Evolutionary conservation across 2,329 filamentous ascomycete genomes (phyloP), one percentile per base, ranked within the genome.

Genomic region (Paecilomyces sp.): DNA sequence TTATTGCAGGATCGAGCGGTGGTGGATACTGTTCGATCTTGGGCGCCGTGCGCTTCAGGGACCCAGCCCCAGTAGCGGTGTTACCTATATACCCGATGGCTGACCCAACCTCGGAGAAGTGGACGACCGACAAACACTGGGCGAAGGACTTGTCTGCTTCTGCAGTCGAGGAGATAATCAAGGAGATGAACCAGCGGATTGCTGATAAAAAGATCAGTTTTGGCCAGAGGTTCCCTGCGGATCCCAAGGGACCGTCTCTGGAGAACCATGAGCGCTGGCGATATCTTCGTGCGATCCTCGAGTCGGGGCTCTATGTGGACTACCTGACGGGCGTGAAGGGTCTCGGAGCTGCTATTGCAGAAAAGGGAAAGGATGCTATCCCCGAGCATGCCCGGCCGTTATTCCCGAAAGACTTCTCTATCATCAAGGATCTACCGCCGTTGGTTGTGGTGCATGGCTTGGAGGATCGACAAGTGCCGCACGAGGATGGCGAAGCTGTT

Each of bases 251-350:
- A 22, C 51, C 36, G 5, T n/a, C 50, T 47, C n/a, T 58, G 11
- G 25, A n/a, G 52, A 56, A 54, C n/a, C 52, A 55, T 28, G 25
- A 41, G 7, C 33, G 57, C 30, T 51, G 47, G 30, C 52, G 36
- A 2, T 41, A 47, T 8, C n/a, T 58, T 11, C 36, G 41, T 8
- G 33, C 24, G 3, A 58, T 58, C 31, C 8, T 58, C 25, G 22
- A 58, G 41, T 18, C 22, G 4, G 57, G 57, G 8, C 18, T 31
- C 15, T 58, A 47, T 34, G 12, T 56, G 15, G 57, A 58, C 18
- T 58, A 58, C 11, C 33, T 58, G 22, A 58, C 52, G 18, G 57
- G 51, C 6, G 33, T 58, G 33, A 47, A 55, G n/a, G 30, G 57
- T 18, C 15, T 56, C n/a, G 57, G 52, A 30, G 41, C n/a, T 13